phyloP scores from a whole-genome alignment of 768 basidiomycete species.

The Suillus placidus region DNA sequence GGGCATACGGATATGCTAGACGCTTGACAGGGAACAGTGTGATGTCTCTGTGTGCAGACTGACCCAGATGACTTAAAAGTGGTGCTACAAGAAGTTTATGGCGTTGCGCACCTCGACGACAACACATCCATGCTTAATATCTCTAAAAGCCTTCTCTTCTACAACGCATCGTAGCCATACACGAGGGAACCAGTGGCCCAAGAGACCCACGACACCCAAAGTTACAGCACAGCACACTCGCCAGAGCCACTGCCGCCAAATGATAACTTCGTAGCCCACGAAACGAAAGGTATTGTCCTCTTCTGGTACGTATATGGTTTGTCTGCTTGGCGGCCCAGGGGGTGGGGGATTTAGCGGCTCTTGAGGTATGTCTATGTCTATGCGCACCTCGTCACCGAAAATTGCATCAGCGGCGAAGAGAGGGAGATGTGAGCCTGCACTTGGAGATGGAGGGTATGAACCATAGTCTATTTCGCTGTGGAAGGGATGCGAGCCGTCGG shows the following conservation, averaged over 20 bases:
- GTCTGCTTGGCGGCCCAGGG: constrained; percentile 80
- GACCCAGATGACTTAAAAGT: constrained; percentile 1
- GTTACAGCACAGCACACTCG: constrained; percentile 64
- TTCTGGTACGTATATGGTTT: constrained; percentile 83
- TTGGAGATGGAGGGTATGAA: constrained; percentile 69
- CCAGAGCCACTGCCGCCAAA: constrained; percentile 72
- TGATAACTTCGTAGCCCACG: constrained; percentile 76
- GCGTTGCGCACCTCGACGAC: constrained; percentile 79
- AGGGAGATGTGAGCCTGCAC: constrained; percentile 55
- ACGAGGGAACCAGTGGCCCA: constrained; percentile 93
- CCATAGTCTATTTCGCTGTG: constrained; percentile 70
- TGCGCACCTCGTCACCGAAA: constrained; percentile 81
- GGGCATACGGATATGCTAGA: constrained; percentile 73
- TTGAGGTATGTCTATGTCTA: constrained; percentile 75
- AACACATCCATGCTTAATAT: constrained; percentile 70
- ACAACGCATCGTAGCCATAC: constrained; percentile 91
- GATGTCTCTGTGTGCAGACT: constrained; percentile 87
- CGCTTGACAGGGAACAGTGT: constrained; percentile 71
- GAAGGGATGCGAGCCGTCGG: constrained; percentile 27
- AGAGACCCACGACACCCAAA: constrained; percentile 71
- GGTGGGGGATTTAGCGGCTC: constrained; percentile 71
- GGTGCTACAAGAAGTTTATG: neutral
- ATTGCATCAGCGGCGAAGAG: constrained; percentile 74
- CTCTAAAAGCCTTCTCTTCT: constrained; percentile 78
- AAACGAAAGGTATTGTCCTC: constrained; percentile 90